Evolutionary conservation across 2,329 filamentous ascomycete species (phyloP).

Genomic region (Aureobasidium sp.): DNA sequence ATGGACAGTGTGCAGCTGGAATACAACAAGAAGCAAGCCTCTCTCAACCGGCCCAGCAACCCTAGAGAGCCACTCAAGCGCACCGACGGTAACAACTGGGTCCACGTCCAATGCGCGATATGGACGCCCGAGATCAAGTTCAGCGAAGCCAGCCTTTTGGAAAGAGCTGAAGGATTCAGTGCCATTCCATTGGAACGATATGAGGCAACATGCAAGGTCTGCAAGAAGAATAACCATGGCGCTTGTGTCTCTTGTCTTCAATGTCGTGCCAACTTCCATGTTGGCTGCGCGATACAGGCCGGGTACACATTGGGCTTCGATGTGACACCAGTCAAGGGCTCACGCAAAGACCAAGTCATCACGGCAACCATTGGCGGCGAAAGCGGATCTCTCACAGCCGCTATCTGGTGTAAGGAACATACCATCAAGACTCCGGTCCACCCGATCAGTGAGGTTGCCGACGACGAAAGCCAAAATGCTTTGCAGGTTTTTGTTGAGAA

Average conservation of each 20-base stretch:
- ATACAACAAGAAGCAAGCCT: conserved; percentile 74
- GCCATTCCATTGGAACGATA: conserved; percentile 67
- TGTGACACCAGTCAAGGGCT: conserved; percentile 80
- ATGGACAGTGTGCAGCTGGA: conserved; percentile 70
- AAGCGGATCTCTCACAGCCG: conserved; percentile 73
- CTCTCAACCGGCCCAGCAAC: conserved; percentile 70
- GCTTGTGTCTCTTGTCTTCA: conserved; percentile 78
- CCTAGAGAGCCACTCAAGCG: conserved; percentile 88
- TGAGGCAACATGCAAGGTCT: conserved; percentile 73
- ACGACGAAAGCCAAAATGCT: conserved; percentile 64
- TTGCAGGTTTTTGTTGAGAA: conserved; percentile 80
- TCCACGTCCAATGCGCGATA: conserved; percentile 86
- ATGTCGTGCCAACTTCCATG: conserved; percentile 66
- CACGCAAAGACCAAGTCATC: conserved; percentile 69
- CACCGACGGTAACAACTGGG: conserved; percentile 96
- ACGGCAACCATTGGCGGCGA: conserved; percentile 76
- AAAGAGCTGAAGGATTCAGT: conserved; percentile 83
- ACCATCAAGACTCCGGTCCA: conserved; percentile 62
- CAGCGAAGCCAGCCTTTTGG: conserved; percentile 70
- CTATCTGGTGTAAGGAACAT: conserved; percentile 88
- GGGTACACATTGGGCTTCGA: conserved; percentile 85
- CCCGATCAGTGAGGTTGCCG: conserved; percentile 66
- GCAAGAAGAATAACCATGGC: conserved; percentile 59
- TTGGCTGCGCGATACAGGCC: conserved; percentile 80
- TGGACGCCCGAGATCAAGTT: conserved; percentile 93